Evolutionary conservation across 179 eudicot species (phyloP), one percentile per base, ranked within the genome.

Genomic region (Spinacia oleracea): DNA sequence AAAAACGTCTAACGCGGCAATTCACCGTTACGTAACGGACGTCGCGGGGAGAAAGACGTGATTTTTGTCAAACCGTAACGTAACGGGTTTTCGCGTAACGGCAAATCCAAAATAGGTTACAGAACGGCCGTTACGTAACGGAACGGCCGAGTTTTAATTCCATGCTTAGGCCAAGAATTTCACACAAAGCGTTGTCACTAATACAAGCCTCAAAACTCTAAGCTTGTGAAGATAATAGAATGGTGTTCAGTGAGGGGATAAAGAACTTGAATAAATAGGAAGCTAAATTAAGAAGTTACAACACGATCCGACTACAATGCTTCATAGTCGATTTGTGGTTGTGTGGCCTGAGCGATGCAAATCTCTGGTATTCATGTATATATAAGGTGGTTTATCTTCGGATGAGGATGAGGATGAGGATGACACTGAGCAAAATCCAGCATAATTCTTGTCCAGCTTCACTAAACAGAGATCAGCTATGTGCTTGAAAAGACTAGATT

Each of bases 301-400:
- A 23, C 11, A 58, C 20, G 18, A 48, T 43, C 65, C 35, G 62
- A 38, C 56, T 68, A 16, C 50, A 10, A 78, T 62, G 15, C 58
- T 73, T 86, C 87, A 86, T 25, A 71, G 83, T 63, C 48, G 78
- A 78, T 64, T 65, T 38, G 43, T 72, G 48, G 75, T 31, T 46
- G 60, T 58, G 53, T 81, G 71, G 43, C 53, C 60, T 32, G 81
- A 77, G 11, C 42, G 79, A 55, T 70, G 31, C 79, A 84, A 18
- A 69, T 85, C 87, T 51, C 51, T 79, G 29, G 77, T 60, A 77
- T 87, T 89, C 75, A 89, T 45, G 66, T 89, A 89, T 31, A 87
- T 40, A 79, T 38, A 81, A 58, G 81, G 81, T 4, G 77, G 38
- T 65, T 42, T 72, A 46, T 46, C 65, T 16, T 55, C 66, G 48